Conservation (phyloP, 441 rosid species). For the Syzygium malaccense region DNA sequence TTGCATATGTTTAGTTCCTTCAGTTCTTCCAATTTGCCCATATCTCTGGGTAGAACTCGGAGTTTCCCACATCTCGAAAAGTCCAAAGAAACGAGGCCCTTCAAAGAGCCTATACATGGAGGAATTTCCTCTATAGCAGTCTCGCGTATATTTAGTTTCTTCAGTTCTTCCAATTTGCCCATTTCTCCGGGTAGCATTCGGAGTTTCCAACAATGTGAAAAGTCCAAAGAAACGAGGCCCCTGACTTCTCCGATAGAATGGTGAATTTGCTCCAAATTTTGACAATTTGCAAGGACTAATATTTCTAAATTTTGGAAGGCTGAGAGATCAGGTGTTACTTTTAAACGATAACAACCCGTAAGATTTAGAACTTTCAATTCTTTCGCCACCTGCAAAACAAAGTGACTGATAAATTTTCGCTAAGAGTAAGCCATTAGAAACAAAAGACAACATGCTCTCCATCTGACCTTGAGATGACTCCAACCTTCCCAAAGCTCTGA, state of each 20-base stretch:
- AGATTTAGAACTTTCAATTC: not conserved
- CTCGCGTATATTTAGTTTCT: rapidly evolving
- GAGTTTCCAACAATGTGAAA: not conserved
- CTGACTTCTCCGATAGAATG: not conserved
- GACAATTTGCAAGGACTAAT: not conserved
- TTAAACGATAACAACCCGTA: rapidly evolving
- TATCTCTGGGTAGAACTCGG: not conserved
- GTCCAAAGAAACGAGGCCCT: not conserved
- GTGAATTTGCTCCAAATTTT: not conserved
- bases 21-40: not conserved
- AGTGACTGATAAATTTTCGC: not conserved
- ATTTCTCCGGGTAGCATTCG: not conserved
- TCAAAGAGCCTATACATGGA: not conserved
- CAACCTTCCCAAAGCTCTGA: not conserved
- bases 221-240: not conserved
- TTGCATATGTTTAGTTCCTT: not conserved
- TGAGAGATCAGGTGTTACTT: not conserved
- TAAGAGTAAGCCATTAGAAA: not conserved
- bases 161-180: not conserved
- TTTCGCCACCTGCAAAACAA: not conserved
- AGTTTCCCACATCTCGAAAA: not conserved
- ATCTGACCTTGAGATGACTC: not conserved
- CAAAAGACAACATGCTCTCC: not conserved
- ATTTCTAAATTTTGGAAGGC: not conserved
- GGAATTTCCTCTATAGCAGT: not conserved